These are phyloP conservation scores for Massariosphaeria phaeospora DNA, from an alignment of 495 filamentous ascomycete species.

Conservation along the genomic window DNA sequence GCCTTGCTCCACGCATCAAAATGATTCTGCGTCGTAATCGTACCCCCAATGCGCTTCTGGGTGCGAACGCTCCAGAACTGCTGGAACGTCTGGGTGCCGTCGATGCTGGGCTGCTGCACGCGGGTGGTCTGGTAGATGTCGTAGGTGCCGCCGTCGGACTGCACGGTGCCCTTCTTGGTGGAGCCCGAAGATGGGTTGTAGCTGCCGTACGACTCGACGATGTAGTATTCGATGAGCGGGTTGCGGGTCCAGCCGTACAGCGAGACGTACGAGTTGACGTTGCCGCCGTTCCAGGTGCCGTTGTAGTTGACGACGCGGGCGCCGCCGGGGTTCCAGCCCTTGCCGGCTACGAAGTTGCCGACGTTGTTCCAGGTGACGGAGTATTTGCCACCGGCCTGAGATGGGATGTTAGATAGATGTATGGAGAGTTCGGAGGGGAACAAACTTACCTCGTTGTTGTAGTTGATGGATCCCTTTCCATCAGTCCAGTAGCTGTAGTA, in stretches of 20 bases:
- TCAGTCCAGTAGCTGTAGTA: conserved; percentile 38
- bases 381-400: conserved; percentile 33
- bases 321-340: conserved; percentile 36
- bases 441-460: conserved; percentile 35
- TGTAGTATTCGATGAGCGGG: conserved; percentile 60
- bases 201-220: conserved; percentile 51
- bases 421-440: no score
- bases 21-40: conserved; percentile 52
- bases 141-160: conserved; percentile 58
- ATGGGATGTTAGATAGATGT: no score
- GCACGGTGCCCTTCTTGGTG: conserved; percentile 51
- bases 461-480: conserved; percentile 27
- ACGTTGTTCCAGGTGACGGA: conserved; percentile 27
- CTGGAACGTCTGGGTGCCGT: conserved; percentile 52
- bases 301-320: conserved; percentile 42
- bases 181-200: conserved; percentile 53
- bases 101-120: conserved; percentile 56
- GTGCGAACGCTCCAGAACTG: conserved; percentile 56
- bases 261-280: conserved; percentile 50
- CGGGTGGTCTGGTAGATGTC: conserved; percentile 57
- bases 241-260: conserved; percentile 57
- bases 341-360: conserved; percentile 36
- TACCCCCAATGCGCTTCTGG: conserved; percentile 47
- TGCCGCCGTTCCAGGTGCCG: conserved; percentile 47
- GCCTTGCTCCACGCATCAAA: conserved; percentile 56